Evolutionary conservation across 2,329 filamentous ascomycete genomes (phyloP), one percentile per base, ranked within the genome.

Genomic region (Aureobasidium uvarum): DNA sequence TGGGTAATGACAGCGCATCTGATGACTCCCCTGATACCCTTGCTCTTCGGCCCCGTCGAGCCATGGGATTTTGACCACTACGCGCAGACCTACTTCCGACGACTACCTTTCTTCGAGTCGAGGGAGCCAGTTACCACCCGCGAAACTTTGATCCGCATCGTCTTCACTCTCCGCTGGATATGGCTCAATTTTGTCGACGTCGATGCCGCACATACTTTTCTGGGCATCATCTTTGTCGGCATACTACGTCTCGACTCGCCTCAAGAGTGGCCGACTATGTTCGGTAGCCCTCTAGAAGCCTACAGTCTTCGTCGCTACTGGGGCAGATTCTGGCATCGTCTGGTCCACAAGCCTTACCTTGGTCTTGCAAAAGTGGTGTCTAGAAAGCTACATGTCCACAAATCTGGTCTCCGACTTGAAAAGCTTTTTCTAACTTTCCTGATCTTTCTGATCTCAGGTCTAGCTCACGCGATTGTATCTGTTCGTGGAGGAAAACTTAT

Each of bases 261-360:
- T 8, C 58, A 41, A n/a, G 67, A 66, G 18, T 68, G 67, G 67
- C 67, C 67, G 11, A 16, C 66, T 5, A 46, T 68, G n/a, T 68
- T 67, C 43, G 67, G 66, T 1, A 58, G 18, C 2, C 36, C 58
- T n/a, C 5, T 43, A 1, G 43, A 66, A 33, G 58, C 66, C 1
- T 66, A 60, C 18, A 67, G 25, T 28, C 20, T 68, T 5, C 33
- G 66, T 25, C 23, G 67, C 3, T 68, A 66, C 33, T 68, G 67
- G 66, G 59, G 62, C 8, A 41, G 60, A 23, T 68, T 67, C 25
- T 68, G 67, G 66, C 67, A 68, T 31, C 58, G 45, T 18, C 20
- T 62, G 16, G 58, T 58, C 3, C 25, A 45, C 16, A 58, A 18
- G 25, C 54, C 54, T 20, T 58, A 58, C 39, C 11, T 58, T 2